Evolutionary conservation across 257 asterid genomes (phyloP), one percentile per base, ranked within the genome.

Genomic region (Solanum paucissectum): DNA sequence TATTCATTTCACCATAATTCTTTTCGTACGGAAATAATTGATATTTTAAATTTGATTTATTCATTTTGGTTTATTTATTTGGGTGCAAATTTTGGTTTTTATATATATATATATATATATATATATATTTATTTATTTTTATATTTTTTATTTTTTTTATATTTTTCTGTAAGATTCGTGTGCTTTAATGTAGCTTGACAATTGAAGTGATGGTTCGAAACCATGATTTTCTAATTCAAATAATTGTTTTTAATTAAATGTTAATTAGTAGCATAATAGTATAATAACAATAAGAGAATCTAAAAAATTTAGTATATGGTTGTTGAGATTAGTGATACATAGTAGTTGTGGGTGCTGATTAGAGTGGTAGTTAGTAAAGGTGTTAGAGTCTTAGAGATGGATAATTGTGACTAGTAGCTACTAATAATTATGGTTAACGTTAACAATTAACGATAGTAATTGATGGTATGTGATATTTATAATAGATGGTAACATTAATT

Each of bases 181-280:
- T 29, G 42, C 6, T 81, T 81, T 46, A 42, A 46, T 81, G 85
- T 81, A 27, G 42, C 11, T 81, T 29, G 29, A 27, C 85, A 46
- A 46, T 81, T 81, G 85, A 81, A 81, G 27, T 29, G 64, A 46
- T 81, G 84, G 84, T 58, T 77, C 84, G 25, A 77, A 68, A 72
- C 18, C 10, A 2, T 92, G 40, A 79, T 55, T 55, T 14, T 89
- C 92, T 87, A 88, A 85, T 84, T 87, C 3, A 83, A 73, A 83
- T 62, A 33, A 34, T 82, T 44, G 32, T 33, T 3, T 83, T 87
- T 23, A 29, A 32, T 14, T 14, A 69, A 21, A 29, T 52, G n/a
- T 18, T 55, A 18, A 52, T 55, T 55, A 55, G 18, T 18, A 55
- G 64, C n/a, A 55, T 55, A 18, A 55, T 7, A 52, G n/a, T 55